phyloP scores from a whole-genome alignment of 2,329 filamentous ascomycete genomes.

The Hortaea sp. region DNA sequence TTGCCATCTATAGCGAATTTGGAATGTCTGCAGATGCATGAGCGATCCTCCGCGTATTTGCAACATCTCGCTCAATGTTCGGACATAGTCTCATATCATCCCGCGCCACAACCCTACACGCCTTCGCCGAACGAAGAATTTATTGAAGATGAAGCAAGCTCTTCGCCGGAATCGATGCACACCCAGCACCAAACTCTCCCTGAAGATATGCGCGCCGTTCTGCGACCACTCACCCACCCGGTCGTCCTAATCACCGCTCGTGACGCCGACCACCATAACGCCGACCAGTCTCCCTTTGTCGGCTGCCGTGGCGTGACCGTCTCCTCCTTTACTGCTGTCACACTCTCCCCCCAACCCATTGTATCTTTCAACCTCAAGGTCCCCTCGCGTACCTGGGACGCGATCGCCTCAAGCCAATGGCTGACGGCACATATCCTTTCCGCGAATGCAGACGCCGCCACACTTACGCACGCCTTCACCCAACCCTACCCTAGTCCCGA shows the following conservation, averaged over 20 bases:
- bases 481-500: slow-evolving; percentile 12
- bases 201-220: slow-evolving; percentile 4
- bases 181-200: background rate
- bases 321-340: slow-evolving; percentile 52
- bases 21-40: too few species aligned
- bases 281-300: background rate
- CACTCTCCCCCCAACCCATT: slow-evolving; percentile 44
- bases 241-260: slow-evolving; percentile 45
- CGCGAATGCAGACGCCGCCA: slow-evolving; percentile 19
- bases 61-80: too few species aligned
- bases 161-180: background rate
- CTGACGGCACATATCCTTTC: slow-evolving; percentile 45
- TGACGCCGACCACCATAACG: background rate
- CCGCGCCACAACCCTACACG: too few species aligned
- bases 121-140: too few species aligned
- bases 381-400: slow-evolving; percentile 46
- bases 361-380: slow-evolving; percentile 52
- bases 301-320: slow-evolving; percentile 44
- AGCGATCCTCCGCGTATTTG: too few species aligned
- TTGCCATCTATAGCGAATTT: too few species aligned
- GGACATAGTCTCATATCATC: too few species aligned
- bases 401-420: slow-evolving; percentile 32
- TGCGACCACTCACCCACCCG: slow-evolving; percentile 45
- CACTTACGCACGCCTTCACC: slow-evolving; percentile 24
- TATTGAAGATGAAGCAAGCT: too few species aligned